Percentiles rank a stretch among this genome's conserved stretches.
These are phyloP conservation scores for Rosa chinensis DNA, from an alignment of 306 rosid species.

Conservation along the genomic window DNA sequence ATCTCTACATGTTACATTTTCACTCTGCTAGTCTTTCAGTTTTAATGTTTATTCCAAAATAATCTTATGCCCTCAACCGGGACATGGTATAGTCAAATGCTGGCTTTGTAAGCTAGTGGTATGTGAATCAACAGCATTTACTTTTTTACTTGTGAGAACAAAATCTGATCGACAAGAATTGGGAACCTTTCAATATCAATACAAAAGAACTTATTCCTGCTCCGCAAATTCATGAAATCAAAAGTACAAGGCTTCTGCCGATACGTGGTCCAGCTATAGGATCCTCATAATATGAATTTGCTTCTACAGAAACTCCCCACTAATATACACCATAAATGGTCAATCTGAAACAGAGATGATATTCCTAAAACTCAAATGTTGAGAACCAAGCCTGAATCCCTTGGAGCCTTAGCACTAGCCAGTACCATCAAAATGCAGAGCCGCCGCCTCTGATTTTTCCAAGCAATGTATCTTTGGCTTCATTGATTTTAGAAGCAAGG, in stretches of 20 bases:
- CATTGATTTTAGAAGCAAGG: constrained; percentile 90
- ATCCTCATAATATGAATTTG: neutral
- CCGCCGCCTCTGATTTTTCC: constrained; percentile 61
- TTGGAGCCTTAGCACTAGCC: neutral
- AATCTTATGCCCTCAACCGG: neutral
- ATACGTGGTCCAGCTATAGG: neutral
- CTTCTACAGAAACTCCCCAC: neutral
- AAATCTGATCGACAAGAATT: neutral
- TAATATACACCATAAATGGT: neutral
- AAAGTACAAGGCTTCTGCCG: neutral
- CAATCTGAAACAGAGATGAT: constrained; percentile 3
- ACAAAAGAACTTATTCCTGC: neutral
- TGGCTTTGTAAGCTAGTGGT: neutral
- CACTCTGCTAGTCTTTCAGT: neutral
- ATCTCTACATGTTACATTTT: neutral
- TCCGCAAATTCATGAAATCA: neutral
- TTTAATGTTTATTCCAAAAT: neutral
- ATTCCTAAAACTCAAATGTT: neutral
- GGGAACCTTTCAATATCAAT: neutral
- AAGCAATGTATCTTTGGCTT: constrained; percentile 76
- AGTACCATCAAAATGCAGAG: constrained; percentile 63
- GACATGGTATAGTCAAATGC: neutral
- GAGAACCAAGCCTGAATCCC: neutral
- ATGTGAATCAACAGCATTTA: neutral
- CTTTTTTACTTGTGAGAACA: neutral